Conservation (phyloP, 805 yeast genomes). For the Barnettozyma populi region DNA sequence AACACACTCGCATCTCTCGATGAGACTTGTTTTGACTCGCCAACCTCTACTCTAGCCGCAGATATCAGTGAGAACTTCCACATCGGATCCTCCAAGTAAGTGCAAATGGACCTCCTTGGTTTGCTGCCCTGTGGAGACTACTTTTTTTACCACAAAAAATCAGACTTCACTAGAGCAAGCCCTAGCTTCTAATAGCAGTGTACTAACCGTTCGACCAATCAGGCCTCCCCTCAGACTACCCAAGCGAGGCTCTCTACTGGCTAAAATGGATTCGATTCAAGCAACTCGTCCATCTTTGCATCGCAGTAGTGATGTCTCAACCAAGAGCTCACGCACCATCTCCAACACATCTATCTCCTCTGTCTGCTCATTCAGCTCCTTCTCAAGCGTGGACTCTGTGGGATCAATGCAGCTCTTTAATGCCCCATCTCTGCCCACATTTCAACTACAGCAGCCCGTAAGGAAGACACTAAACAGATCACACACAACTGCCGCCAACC, state of each 20-base stretch:
- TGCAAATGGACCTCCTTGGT: slow-evolving; percentile 1
- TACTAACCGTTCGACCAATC: background rate
- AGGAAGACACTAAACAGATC: slow-evolving; percentile 20
- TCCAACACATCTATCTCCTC: slow-evolving; percentile 23
- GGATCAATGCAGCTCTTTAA: slow-evolving; percentile 1
- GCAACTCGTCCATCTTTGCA: slow-evolving; percentile 10
- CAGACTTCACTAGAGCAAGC: background rate
- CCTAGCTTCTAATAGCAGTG: background rate
- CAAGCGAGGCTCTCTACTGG: slow-evolving; percentile 2
- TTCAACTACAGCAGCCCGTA: slow-evolving; percentile 4
- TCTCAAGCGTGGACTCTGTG: slow-evolving; percentile 19
- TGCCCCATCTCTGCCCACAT: slow-evolving; percentile 4
- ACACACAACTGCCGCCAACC: slow-evolving; percentile 14
- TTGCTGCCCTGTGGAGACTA: background rate
- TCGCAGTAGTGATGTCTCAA: slow-evolving; percentile 4
- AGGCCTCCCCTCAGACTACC: slow-evolving; percentile 1
- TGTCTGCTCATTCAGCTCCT: slow-evolving; percentile 19
- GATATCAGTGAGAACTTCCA: slow-evolving; percentile 35
- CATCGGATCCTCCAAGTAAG: slow-evolving; percentile 21
- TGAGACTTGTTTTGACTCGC: slow-evolving; percentile 35
- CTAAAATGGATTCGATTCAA: slow-evolving; percentile 2
- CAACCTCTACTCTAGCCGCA: slow-evolving; percentile 34
- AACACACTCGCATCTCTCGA: slow-evolving; percentile 15
- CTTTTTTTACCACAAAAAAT: background rate
- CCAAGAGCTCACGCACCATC: slow-evolving; percentile 16